Evolutionary conservation across 176 grass and related monocot species (phyloP).

Genomic region (Triticum monococcum): DNA sequence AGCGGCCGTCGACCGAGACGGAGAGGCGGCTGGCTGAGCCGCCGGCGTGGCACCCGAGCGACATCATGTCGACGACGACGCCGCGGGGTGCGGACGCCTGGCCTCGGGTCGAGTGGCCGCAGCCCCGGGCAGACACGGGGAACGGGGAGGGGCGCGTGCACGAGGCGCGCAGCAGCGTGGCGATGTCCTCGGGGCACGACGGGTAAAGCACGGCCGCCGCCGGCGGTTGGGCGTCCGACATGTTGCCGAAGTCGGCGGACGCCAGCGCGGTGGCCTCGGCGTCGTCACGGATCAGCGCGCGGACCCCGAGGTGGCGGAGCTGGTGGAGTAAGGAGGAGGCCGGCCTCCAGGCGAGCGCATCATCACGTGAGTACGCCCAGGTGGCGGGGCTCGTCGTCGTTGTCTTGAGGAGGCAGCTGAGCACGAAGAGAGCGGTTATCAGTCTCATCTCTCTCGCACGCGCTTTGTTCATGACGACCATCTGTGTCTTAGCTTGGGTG

Average conservation of each 20-base stretch:
- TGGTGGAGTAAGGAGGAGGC: neutral
- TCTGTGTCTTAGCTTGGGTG: neutral
- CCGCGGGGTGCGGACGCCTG: constrained; percentile 55
- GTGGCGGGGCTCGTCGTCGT: neutral
- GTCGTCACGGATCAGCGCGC: constrained; percentile 14
- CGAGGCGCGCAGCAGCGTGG: constrained; percentile 46
- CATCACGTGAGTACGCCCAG: neutral
- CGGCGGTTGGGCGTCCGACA: neutral
- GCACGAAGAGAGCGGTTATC: neutral
- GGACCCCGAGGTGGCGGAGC: constrained; percentile 23
- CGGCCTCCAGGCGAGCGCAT: neutral
- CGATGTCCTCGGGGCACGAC: constrained; percentile 50
- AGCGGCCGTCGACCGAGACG: constrained; percentile 10
- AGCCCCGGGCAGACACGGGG: constrained; percentile 49
- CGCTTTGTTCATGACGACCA: neutral
- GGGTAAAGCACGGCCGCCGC: constrained; percentile 65
- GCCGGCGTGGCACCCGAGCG: constrained; percentile 11
- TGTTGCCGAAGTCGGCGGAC: constrained; percentile 59
- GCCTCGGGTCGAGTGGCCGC: constrained; percentile 57
- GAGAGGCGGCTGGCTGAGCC: neutral
- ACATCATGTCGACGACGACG: constrained; percentile 60
- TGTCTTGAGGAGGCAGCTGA: neutral
- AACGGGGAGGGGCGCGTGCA: constrained; percentile 28
- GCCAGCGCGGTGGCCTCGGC: neutral
- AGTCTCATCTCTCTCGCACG: neutral